These are phyloP conservation scores for Daldinia grandis DNA, from an alignment of 495 filamentous ascomycete species.

Conservation along the genomic window DNA sequence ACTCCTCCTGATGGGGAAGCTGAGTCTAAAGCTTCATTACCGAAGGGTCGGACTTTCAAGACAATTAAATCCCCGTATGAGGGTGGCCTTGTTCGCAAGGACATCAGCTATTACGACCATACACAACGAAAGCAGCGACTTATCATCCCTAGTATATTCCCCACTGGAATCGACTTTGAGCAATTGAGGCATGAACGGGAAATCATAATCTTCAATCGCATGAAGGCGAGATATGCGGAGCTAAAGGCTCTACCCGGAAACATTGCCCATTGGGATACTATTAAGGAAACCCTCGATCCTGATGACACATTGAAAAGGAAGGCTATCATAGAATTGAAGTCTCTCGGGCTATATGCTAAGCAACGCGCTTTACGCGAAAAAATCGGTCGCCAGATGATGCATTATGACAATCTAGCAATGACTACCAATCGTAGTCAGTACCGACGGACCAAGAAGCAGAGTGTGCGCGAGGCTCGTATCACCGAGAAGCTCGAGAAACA, in stretches of 20 bases:
- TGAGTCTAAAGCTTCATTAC: constrained; percentile 38
- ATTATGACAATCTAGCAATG: constrained; percentile 93
- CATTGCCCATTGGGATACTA: constrained; percentile 82
- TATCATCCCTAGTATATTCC: constrained; percentile 86
- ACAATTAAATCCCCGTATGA: constrained; percentile 74
- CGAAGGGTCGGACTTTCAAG: constrained; percentile 56
- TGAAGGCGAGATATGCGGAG: constrained; percentile 81
- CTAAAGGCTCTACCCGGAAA: constrained; percentile 84
- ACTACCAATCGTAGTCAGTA: constrained; percentile 89
- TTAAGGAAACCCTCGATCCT: constrained; percentile 71
- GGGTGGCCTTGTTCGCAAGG: constrained; percentile 57
- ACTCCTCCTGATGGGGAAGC: constrained; percentile 41
- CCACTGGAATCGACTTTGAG: constrained; percentile 84
- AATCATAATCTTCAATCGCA: constrained; percentile 86
- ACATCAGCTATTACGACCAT: constrained; percentile 83
- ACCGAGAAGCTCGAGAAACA: constrained; percentile 99
- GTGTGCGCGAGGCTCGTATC: constrained; percentile 91
- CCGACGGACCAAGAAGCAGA: constrained; percentile 95
- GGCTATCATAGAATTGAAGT: constrained; percentile 92
- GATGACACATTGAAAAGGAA: constrained; percentile 88
- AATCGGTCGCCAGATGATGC: constrained; percentile 86
- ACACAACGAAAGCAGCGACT: constrained; percentile 72
- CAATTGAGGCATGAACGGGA: constrained; percentile 85
- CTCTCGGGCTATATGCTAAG: constrained; percentile 80
- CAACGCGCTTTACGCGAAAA: constrained; percentile 85